Percentiles rank a stretch among this genome's conserved stretches.
Conservation (phyloP, 768 basidiomycete species). For the Infundibulicybe gibba region DNA sequence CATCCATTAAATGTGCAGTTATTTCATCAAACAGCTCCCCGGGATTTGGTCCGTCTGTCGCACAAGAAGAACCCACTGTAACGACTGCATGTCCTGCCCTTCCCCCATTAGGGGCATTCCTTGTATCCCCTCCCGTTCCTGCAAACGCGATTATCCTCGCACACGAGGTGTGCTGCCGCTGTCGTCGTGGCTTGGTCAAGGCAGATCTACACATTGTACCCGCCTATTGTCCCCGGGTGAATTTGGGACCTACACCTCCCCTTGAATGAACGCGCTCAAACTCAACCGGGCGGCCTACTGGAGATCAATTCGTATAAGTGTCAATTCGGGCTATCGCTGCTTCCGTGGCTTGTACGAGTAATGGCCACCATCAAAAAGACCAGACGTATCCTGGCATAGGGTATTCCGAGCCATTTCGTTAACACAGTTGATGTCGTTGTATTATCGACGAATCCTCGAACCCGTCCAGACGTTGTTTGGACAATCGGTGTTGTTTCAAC, state of each 20-base stretch:
- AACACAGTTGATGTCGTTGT: constrained; percentile 16
- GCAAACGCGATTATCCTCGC: constrained; percentile 19
- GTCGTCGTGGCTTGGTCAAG: constrained; percentile 21
- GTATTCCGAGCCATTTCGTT: constrained; percentile 27
- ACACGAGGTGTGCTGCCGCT: constrained; percentile 14
- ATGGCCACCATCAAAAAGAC: too few relatives aligned
- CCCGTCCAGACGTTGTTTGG: constrained; percentile 20
- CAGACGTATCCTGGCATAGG: constrained; percentile 25
- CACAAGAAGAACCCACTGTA: constrained; percentile 28
- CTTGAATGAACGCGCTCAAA: too few relatives aligned
- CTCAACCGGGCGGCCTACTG: too few relatives aligned
- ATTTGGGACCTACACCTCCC: too few relatives aligned
- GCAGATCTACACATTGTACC: constrained; percentile 15
- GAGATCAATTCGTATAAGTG: too few relatives aligned
- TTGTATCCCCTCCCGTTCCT: constrained; percentile 24
- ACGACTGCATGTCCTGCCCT: constrained; percentile 25
- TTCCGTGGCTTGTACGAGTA: too few relatives aligned
- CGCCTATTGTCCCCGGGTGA: too few relatives aligned
- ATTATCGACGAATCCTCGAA: constrained; percentile 19
- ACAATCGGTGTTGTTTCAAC: constrained; percentile 3
- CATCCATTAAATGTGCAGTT: too few relatives aligned
- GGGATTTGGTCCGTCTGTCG: constrained; percentile 27
- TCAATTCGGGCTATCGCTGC: too few relatives aligned
- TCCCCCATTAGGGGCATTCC: constrained; percentile 22
- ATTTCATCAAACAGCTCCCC: constrained; percentile 9